phyloP scores from a whole-genome alignment of 768 basidiomycete species.

The Lentinula lateritia region DNA sequence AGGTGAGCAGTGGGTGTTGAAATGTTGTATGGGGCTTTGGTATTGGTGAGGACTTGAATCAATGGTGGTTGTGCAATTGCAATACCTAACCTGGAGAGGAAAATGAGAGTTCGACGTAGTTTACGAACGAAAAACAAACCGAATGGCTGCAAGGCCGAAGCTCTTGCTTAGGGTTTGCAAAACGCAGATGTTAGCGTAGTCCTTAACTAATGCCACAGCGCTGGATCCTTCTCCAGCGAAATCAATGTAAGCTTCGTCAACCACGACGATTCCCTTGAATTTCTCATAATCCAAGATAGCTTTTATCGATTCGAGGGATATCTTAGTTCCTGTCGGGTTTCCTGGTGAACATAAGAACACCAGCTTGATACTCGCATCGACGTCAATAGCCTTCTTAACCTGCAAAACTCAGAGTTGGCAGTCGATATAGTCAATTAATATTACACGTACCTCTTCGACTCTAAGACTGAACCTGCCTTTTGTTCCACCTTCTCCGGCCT shows the following conservation, averaged over 20 bases:
- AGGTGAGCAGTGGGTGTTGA: slow-evolving; percentile 85
- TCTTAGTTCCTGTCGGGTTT: slow-evolving; percentile 89
- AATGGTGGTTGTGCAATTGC: slow-evolving; percentile 86
- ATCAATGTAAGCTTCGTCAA: slow-evolving; percentile 98
- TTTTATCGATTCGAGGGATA: slow-evolving; percentile 66
- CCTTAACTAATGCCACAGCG: slow-evolving; percentile 64
- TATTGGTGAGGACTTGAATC: slow-evolving; percentile 87
- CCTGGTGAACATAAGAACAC: slow-evolving; percentile 96
- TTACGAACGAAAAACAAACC: slow-evolving; percentile 44
- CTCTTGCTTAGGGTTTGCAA: slow-evolving; percentile 96
- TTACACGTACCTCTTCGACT: slow-evolving; percentile 60
- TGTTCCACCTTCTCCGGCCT: slow-evolving; percentile 68
- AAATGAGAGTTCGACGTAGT: background rate
- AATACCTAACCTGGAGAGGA: slow-evolving; percentile 65
- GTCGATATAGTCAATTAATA: background rate
- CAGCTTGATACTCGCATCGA: slow-evolving; percentile 79
- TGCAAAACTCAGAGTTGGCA: slow-evolving; percentile 20
- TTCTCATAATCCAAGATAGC: slow-evolving; percentile 68
- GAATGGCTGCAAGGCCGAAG: slow-evolving; percentile 92
- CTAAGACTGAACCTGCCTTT: slow-evolving; percentile 66
- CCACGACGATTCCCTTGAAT: slow-evolving; percentile 88
- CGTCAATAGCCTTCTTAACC: slow-evolving; percentile 66
- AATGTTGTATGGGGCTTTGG: slow-evolving; percentile 97
- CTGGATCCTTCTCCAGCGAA: slow-evolving; percentile 64
- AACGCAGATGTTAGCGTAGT: slow-evolving; percentile 89